Evolutionary conservation across 1,284 basidiomycete species (phyloP), one percentile per base, ranked within the genome.

Genomic region (Irpex rosettiformis): DNA sequence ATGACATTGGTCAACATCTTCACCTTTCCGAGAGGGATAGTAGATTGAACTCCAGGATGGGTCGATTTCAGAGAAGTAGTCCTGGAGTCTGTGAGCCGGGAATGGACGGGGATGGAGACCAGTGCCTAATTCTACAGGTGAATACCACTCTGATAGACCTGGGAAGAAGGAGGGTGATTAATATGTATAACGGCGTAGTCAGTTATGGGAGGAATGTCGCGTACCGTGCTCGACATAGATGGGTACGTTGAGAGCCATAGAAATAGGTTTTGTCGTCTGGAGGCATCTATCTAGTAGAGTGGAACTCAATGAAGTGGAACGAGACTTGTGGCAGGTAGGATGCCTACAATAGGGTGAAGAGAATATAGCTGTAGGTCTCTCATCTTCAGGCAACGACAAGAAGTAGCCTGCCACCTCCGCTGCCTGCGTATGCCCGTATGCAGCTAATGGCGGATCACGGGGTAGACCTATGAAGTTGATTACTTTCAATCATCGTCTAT

Each of bases 111-210:
- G 88, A 68, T 91, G 88, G 40, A 93, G 75, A 53, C 89, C 85
- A 6, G 88, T 87, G 7, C 81, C 80, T 0, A 83, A 82, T 5
- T 70, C 73, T 22, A 84, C 90, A 27, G 88, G 90, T 2, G 88
- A 89, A 70, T 89, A 94, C 92, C 92, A 94, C 71, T 94, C 93
- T 3, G 84, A 81, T 8, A 94, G 69, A 7, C 92, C 92, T 89
- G 64, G 1, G 43, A 28, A 11, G 3, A 29, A 13, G 33, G 13
- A 51, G 25, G 33, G 33, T 51, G 48, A 45, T 27, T 42, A 55
- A 27, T 55, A 54, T 8, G 3, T 13, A 57, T 18, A 13, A 24
- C 24, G 25, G 27, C 8, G 8, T 10, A 7, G 43, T 47, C 43
- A 47, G 10, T 8, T 47, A 18, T 10, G 6, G n/a, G 7, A 8